A percentile compares a stretch with the other conserved stretches of the same genome.
Evolutionary conservation across 495 filamentous ascomycete species (phyloP).

Genomic region (Aspergillus nanangensis): DNA sequence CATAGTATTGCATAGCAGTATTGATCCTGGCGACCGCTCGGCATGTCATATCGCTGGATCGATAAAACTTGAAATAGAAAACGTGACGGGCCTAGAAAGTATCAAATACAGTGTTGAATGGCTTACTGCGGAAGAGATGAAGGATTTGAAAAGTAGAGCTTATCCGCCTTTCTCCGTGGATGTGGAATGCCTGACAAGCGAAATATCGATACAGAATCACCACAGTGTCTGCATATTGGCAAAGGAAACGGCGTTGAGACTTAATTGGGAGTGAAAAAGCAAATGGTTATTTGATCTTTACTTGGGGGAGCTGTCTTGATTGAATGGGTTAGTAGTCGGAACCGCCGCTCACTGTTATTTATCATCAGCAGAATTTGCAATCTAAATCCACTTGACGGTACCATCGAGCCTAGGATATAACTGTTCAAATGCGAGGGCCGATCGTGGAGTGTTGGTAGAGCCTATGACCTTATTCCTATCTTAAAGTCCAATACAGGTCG

Average conservation of each 20-base stretch:
- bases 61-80: conserved; percentile 5
- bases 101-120: conserved; percentile 6
- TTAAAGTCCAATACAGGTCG: no score
- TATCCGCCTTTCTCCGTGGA: conserved; percentile 6
- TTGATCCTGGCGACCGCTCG: conserved; percentile 4
- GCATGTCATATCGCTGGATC: conserved; percentile 1
- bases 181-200: conserved; percentile 4
- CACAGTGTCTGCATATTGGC: conserved; percentile 5
- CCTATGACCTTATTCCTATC: no score
- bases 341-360: not conserved
- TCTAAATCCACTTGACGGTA: not conserved
- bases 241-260: not conserved
- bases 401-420: conserved; percentile 1
- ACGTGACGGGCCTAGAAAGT: not conserved
- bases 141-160: conserved; percentile 1
- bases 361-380: conserved; percentile 1
- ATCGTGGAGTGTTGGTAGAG: no score
- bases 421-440: not conserved
- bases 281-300: not conserved
- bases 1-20: conserved; percentile 3
- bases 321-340: not conserved
- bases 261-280: conserved; percentile 1
- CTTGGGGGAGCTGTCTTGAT: not conserved
- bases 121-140: conserved; percentile 4
- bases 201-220: conserved; percentile 2